phyloP scores from a whole-genome alignment of 176 grass and related monocot genomes.

The Juncus inflexus region DNA sequence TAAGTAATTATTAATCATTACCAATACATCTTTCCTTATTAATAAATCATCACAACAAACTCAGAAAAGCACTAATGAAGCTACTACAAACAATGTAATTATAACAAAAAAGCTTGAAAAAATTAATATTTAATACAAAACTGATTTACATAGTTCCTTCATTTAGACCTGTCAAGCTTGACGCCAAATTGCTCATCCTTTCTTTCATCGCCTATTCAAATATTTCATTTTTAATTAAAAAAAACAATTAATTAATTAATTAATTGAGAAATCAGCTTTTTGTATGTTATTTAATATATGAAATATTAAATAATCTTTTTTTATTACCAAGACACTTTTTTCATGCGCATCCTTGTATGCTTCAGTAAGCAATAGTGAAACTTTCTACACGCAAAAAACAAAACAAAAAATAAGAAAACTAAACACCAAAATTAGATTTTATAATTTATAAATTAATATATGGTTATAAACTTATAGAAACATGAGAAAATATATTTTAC shows the following conservation, averaged over 20 bases:
- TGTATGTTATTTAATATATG: too few relatives aligned
- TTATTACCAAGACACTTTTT: constrained; percentile 73
- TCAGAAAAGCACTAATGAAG: too few relatives aligned
- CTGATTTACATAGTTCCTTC: constrained; percentile 57
- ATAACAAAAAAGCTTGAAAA: too few relatives aligned
- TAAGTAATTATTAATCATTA: too few relatives aligned
- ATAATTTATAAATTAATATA: not conserved
- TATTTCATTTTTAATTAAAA: not conserved
- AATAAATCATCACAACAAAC: too few relatives aligned
- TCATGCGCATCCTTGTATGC: constrained; percentile 93
- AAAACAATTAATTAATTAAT: not conserved
- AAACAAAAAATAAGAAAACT: not conserved
- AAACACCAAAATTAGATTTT: not conserved
- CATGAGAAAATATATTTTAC: constrained; percentile 44
- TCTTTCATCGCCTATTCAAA: constrained; percentile 87
- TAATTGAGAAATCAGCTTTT: too few relatives aligned
- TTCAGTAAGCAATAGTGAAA: constrained; percentile 76
- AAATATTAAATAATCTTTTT: too few relatives aligned
- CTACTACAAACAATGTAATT: too few relatives aligned
- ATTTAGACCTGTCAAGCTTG: constrained; percentile 63
- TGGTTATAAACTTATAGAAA: not conserved
- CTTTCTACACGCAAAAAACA: constrained; percentile 46
- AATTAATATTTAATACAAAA: too few relatives aligned
- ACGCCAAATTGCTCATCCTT: constrained; percentile 90
- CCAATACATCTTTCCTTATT: too few relatives aligned